Base-by-base conservation (phyloP, 2,329 filamentous ascomycete species). In the Cytospora chrysosperma region DNA sequence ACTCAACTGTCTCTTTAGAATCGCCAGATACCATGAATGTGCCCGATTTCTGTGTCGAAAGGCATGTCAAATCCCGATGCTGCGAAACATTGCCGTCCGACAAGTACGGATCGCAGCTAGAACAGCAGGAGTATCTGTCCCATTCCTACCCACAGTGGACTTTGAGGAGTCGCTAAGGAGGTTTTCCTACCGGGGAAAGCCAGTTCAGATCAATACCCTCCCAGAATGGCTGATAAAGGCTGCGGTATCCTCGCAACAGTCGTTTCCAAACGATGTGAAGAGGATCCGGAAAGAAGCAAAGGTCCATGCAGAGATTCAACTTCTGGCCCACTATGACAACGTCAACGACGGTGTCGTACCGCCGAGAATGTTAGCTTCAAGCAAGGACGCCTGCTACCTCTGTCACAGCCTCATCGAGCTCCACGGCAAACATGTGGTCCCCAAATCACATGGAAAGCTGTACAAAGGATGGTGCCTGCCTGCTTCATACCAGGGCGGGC, bases 281-380 rank as follows among this genome's bases (percentile, higher is more conserved):
- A 60, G 60, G 8, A 70, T 64, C 0, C 51, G 72, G 2, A 32
- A 58, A 4, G 67, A 72, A 2, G 72, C 70, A n/a, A 78, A 75
- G 56, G 73, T 83, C 27, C 81, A 84, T 64, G 81, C 81, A 4
- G 80, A 84, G 68, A 75, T 84, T 28, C 80, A 83, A 64, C 74
- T 84, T 24, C 63, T 82, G 10, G 77, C 75, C 57, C 74, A 79
- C 65, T 81, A 76, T 61, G 76, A 81, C 56, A 26, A 47, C 3
- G 56, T 72, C 2, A 65, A 73, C 32, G 57, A 69, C 3, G n/a
- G 64, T 0, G 59, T 62, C 0, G 65, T 68, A 13, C 72, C 68
- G 32, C 79, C 80, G 10, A 75, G 79, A 21, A 74, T 80, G 3
- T 77, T 84, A 7, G 76, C 76, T 59, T 80, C 80, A 4, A 80